phyloP scores from a whole-genome alignment of 306 rosid genomes.

The Fragaria vesca region DNA sequence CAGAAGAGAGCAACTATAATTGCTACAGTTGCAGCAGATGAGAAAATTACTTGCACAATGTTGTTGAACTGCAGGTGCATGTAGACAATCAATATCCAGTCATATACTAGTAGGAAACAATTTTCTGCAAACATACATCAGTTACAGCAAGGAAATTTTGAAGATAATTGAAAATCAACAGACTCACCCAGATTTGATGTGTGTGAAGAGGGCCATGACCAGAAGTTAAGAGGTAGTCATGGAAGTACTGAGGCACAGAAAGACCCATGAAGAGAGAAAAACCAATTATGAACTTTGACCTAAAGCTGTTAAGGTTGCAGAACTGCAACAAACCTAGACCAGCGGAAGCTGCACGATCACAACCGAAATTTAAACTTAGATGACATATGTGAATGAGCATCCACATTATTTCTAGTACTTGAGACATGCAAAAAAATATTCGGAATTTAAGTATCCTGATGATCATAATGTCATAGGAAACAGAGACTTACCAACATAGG shows the following conservation, averaged over 20 bases:
- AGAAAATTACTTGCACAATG: constrained; percentile 65
- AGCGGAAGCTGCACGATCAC: constrained; percentile 54
- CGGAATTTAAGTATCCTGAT: neutral
- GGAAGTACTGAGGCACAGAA: constrained; percentile 74
- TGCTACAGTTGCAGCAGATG: constrained; percentile 81
- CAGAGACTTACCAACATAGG: constrained; percentile 67
- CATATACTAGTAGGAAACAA: neutral
- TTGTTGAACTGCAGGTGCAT: constrained; percentile 59
- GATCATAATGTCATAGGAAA: neutral
- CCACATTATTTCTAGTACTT: neutral
- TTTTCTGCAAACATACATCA: neutral
- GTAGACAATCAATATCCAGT: neutral
- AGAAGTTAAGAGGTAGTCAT: constrained; percentile 35
- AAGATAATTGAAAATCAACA: neutral
- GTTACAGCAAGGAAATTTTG: neutral
- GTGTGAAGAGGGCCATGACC: constrained; percentile 74
- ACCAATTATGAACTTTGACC: constrained; percentile 69
- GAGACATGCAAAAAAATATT: neutral
- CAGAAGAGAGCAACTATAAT: constrained; percentile 53
- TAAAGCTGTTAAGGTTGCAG: constrained; percentile 79
- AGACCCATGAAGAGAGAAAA: constrained; percentile 85
- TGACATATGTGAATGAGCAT: neutral
- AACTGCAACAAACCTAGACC: constrained; percentile 79
- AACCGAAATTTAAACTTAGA: neutral
- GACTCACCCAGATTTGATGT: constrained; percentile 50